Evolutionary conservation across 176 grass and related monocot genomes (phyloP), one percentile per base, ranked within the genome.

Genomic region (Secale cereale): DNA sequence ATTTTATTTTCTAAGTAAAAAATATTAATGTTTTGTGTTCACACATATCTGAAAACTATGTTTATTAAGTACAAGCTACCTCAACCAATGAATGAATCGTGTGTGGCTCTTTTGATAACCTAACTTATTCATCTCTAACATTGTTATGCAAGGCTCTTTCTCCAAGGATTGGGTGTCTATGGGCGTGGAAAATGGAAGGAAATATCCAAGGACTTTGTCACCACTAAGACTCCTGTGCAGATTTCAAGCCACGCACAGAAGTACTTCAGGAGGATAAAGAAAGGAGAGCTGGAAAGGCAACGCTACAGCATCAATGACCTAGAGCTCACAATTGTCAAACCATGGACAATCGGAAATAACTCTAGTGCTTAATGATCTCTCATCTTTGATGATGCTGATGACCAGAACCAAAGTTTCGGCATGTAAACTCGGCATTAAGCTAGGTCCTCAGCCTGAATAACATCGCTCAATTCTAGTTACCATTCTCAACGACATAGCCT

Each of bases 171-270:
- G 73, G 9, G 73, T 31, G 17, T 13, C 14, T 72, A 2, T 1
- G 82, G 68, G 0, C 46, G 48, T 6, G 77, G 70, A 3, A 35
- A 76, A 19, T 89, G 77, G 82, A 85, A 80, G 39, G 36, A 59
- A 20, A 77, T 78, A 23, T 77, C 79, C 86, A 70, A 20, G 14
- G 10, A 74, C 39, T 25, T 87, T 0, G 48, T 82, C 35, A 67
- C 22, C 28, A 82, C 72, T 1, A 70, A 22, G 19, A 78, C 62
- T 5, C 61, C 63, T 1, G 19, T 32, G 14, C 72, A 77, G 1
- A 7, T 82, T 11, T 69, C 62, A 37, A 82, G 46, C 37, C 80
- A 78, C 2, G 80, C 86, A 22, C 86, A 87, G 0, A 87, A 83
- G 50, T 61, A 48, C 50, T 82, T 83, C 15, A 7, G 30, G 6